Evolutionary conservation across 176 grass and related monocot species (phyloP), one percentile per base, ranked within the genome.

Genomic region (Phragmites australis): DNA sequence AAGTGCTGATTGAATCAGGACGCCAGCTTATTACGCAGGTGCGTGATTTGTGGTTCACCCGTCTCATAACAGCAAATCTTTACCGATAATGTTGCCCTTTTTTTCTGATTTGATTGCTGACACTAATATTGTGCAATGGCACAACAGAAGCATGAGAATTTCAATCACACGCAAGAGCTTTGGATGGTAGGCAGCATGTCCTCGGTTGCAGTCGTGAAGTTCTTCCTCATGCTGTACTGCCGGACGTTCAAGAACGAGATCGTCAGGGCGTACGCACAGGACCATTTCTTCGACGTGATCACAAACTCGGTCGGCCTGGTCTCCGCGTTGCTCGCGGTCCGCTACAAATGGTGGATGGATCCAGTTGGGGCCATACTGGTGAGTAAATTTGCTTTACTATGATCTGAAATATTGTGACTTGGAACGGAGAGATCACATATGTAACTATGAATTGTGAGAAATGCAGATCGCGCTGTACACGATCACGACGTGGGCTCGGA

Each of bases 201-300:
- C 9, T 99, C 96, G 0, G 92, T 91, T 10, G 84, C 92, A 0
- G 69, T 95, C 2, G 86, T 95, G 5, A 99, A 99, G 87, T 99
- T 99, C 42, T 66, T 93, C 65, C 90, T 99, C 26, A 93, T 99
- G 96, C 27, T 99, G 21, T 99, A 99, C 62, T 99, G 96, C 48
- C 83, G 96, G 14, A 79, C 84, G 1, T 99, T 99, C 85, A 83
- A 93, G 81, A 99, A 99, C 2, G 96, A 95, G 67, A 99, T 99
- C 13, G 92, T 99, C 17, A 63, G 75, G 23, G 92, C 96, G 0
- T 99, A 99, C 22, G 96, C 92, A 13, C 96, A 93, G 61, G 96
- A 99, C 27, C 96, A 99, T 60, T 95, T 95, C 78, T 99, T 99
- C 23, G 96, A 99, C 56, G 96, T 99, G 21, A 95, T 99, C 68